These are phyloP conservation scores for Alternaria infectoria DNA, from an alignment of 2,329 filamentous ascomycete species.

Conservation along the genomic window DNA sequence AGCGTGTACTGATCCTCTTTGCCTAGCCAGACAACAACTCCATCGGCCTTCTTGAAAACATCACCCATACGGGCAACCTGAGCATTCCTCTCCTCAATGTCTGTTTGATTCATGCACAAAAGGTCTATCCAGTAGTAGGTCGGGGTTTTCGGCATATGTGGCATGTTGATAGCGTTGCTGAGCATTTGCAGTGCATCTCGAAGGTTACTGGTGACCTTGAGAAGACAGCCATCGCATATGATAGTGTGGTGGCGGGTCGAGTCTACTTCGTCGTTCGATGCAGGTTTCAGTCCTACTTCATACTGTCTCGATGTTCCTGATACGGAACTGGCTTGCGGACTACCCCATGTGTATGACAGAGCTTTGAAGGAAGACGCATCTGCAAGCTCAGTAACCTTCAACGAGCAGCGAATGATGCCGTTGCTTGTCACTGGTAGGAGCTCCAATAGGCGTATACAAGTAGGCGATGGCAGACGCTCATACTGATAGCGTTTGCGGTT, in stretches of 20 bases:
- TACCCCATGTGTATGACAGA: constrained; percentile 30
- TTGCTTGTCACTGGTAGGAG: constrained; percentile 19
- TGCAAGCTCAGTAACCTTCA: constrained; percentile 24
- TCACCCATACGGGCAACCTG: constrained; percentile 40
- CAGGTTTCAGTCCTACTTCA: neutral
- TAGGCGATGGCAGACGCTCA: constrained; percentile 24
- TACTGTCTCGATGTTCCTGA: neutral
- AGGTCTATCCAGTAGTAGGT: constrained; percentile 40
- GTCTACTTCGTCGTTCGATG: neutral
- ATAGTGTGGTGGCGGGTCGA: constrained; percentile 18
- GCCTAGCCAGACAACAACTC: constrained; percentile 41
- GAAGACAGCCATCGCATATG: constrained; percentile 25
- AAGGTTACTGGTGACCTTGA: constrained; percentile 31
- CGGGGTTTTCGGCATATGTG: constrained; percentile 6
- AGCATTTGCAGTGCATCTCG: constrained; percentile 35
- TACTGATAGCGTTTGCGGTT: constrained; percentile 26
- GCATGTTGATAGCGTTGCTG: constrained; percentile 7
- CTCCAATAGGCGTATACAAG: constrained; percentile 29
- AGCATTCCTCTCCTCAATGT: constrained; percentile 29
- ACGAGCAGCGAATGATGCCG: constrained; percentile 16
- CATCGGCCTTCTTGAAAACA: constrained; percentile 32
- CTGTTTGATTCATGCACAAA: constrained; percentile 37
- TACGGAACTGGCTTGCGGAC: constrained; percentile 11
- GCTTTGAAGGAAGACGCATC: constrained; percentile 27
- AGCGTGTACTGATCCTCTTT: constrained; percentile 33